Conservation (phyloP, 495 filamentous ascomycete species). For the Penicillium manginii region DNA sequence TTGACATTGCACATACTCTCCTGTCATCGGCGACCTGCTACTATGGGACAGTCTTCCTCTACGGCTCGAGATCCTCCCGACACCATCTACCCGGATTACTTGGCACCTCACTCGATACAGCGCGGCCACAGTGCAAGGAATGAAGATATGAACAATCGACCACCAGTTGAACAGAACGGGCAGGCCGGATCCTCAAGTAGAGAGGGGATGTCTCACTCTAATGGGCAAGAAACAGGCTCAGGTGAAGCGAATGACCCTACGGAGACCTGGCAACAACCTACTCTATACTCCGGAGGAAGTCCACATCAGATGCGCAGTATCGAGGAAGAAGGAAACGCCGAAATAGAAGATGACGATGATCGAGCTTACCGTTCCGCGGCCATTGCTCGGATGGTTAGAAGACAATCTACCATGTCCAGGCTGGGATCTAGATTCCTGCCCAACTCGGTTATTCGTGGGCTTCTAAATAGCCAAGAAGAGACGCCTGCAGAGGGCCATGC, state of each 20-base stretch:
- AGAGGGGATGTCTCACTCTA: conserved; percentile 20
- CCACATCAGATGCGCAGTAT: conserved; percentile 40
- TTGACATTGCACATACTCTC: conserved; percentile 26
- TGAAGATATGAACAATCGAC: conserved; percentile 48
- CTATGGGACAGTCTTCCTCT: conserved; percentile 56
- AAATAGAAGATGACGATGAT: conserved; percentile 26
- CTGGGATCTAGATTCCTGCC: conserved; percentile 54
- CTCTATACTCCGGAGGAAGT: conserved; percentile 15
- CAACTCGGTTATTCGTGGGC: conserved; percentile 50
- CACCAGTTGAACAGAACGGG: conserved; percentile 33
- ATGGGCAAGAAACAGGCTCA: conserved; percentile 19
- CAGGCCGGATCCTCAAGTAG: conserved; percentile 25
- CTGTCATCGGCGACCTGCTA: conserved; percentile 31
- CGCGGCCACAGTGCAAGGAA: conserved; percentile 36
- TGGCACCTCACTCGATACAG: conserved; percentile 24
- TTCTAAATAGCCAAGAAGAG: conserved; percentile 51
- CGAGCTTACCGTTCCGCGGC: conserved; percentile 41
- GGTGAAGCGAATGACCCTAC: conserved; percentile 15
- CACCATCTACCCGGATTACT: conserved; percentile 26
- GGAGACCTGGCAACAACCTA: conserved; percentile 31
- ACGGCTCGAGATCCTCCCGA: conserved; percentile 45
- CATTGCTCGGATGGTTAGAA: conserved; percentile 47
- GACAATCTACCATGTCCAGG: conserved; percentile 56
- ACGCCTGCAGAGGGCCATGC: conserved; percentile 53
- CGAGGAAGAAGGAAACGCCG: conserved; percentile 35